Conservation (phyloP, 2,329 filamentous ascomycete genomes). For the Trichoderma breve region DNA sequence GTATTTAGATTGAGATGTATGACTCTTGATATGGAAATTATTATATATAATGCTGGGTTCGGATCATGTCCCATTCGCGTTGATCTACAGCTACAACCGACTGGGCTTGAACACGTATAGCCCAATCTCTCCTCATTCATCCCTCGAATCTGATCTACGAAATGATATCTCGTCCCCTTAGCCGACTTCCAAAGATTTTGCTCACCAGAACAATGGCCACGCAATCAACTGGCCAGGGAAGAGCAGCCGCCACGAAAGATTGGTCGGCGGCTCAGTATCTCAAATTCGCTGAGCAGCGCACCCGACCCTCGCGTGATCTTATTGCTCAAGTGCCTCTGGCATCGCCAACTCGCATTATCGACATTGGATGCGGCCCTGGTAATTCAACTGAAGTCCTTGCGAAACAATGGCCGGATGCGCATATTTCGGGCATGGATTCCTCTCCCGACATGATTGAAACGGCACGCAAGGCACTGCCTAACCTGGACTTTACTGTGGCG, state of each 20-base stretch:
- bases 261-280: slow-evolving; percentile 59
- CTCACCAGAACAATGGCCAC: slow-evolving; percentile 15
- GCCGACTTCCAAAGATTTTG: background rate
- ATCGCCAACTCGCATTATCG: slow-evolving; percentile 46
- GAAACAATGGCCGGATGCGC: slow-evolving; percentile 45
- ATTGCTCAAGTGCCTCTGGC: slow-evolving; percentile 45
- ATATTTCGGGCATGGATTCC: slow-evolving; percentile 52
- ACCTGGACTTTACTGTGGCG: slow-evolving; percentile 43
- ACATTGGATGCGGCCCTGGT: slow-evolving; percentile 60
- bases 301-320: slow-evolving; percentile 52
- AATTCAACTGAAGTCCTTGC: slow-evolving; percentile 54
- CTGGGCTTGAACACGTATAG: background rate
- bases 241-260: slow-evolving; percentile 24
- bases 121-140: background rate
- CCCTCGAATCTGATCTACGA: background rate
- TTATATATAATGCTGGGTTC: background rate
- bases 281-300: slow-evolving; percentile 54
- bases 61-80: too few relatives aligned
- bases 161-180: slow-evolving; percentile 6
- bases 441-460: slow-evolving; percentile 54
- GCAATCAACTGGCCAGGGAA: background rate
- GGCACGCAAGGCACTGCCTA: slow-evolving; percentile 42
- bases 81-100: background rate
- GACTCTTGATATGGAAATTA: background rate
- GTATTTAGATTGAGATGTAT: background rate